Evolutionary conservation across 805 yeast species (phyloP).

Genomic region (Ogataea paradorogensis): DNA sequence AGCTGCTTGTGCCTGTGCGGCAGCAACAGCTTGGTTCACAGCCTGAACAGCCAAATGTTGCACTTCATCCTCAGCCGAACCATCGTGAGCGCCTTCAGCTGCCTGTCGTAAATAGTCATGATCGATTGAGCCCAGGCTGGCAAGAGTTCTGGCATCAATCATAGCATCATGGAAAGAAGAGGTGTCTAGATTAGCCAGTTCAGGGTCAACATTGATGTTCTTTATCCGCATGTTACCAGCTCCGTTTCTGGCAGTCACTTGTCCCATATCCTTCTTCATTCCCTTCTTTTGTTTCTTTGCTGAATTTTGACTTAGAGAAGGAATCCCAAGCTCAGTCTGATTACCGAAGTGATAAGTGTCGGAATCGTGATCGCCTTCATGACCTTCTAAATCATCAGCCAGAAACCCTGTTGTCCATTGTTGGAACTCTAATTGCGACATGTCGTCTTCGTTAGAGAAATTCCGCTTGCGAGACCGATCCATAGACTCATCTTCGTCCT

Average conservation of each 20-base stretch:
- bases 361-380: slow-evolving; percentile 16
- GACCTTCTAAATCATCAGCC: slow-evolving; percentile 39
- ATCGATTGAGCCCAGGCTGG: slow-evolving; percentile 39
- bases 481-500: slow-evolving; percentile 72
- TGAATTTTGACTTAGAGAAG: slow-evolving; percentile 13
- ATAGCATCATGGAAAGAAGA: slow-evolving; percentile 60
- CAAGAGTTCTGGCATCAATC: slow-evolving; percentile 63
- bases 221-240: slow-evolving; percentile 2
- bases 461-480: slow-evolving; percentile 33
- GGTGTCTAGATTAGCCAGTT: slow-evolving; percentile 47
- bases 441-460: slow-evolving; percentile 40
- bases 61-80: slow-evolving; percentile 27
- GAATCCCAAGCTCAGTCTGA: slow-evolving; percentile 15
- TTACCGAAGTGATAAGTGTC: slow-evolving; percentile 13
- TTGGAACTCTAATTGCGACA: slow-evolving; percentile 46
- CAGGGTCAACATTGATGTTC: slow-evolving; percentile 53
- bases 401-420: slow-evolving; percentile 53
- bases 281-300: slow-evolving; percentile 12
- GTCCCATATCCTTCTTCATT: slow-evolving; percentile 8
- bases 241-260: neutral
- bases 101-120: slow-evolving; percentile 31
- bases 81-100: slow-evolving; percentile 20
- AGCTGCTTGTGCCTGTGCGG: slow-evolving; percentile 23
- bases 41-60: slow-evolving; percentile 34
- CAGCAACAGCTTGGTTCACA: slow-evolving; percentile 25